Base-by-base conservation (phyloP, 2,329 filamentous ascomycete genomes). In the Botryotinia narcissicola region DNA sequence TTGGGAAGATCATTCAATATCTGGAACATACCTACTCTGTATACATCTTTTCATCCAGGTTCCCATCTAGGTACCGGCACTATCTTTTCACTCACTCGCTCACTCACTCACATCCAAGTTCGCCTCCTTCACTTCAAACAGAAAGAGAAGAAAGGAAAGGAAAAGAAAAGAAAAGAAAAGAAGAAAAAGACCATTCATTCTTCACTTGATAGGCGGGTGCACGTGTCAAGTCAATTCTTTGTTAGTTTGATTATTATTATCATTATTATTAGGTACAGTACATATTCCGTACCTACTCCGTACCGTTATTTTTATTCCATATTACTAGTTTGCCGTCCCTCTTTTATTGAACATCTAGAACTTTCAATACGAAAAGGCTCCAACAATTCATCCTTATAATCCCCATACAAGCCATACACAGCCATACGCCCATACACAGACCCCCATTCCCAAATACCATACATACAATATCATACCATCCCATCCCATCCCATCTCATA, bases 271-370 rank as follows among this genome's bases (percentile, higher is more conserved):
- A 64, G 40, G 40, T 64, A 46, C 40, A 22, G 51, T 61, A n/a
- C 48, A 16, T 51, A 51, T n/a, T 51, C 48, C 48, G 25, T n/a
- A n/a, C 59, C 32, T 48, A 25, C 46, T 51, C 48, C 48, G 25
- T 54, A n/a, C 59, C 20, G 35, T 42, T 62, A 10, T n/a, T 61
- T 25, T 6, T 3, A 7, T 12, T 14, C 7, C 7, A 37, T 42
- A 1, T 14, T 42, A n/a, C 48, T n/a, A 54, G 25, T n/a, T 54
- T 16, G 14, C 46, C 46, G 29, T 66, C 63, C 42, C 25, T 32
- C 51, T 66, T 66, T 66, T 37, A 35, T 66, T 66, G 10, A 66
- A 66, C 63, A 48, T 66, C 63, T 66, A 66, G 62, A 48, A 66
- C 62, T 63, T 44, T 44, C 4, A 8, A 29, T 62, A 3, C 35